phyloP scores from a whole-genome alignment of 2,329 filamentous ascomycete genomes.

The Colletotrichum shisoi region DNA sequence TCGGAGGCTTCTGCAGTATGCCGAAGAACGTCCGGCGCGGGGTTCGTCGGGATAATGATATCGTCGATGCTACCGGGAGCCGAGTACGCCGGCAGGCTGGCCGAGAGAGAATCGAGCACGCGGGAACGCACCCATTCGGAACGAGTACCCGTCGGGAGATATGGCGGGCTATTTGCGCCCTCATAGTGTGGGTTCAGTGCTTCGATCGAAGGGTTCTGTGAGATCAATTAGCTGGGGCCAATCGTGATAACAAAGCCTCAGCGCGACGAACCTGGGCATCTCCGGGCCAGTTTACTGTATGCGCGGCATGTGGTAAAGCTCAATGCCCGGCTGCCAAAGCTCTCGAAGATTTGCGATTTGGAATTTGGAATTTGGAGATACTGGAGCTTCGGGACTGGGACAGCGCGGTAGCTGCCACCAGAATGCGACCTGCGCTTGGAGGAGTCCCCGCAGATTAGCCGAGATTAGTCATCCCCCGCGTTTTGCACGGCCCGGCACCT shows the following conservation, averaged over 20 bases:
- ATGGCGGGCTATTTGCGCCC: conserved; percentile 56
- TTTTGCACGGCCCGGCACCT: background rate
- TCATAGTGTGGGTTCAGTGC: conserved; percentile 49
- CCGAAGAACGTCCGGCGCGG: conserved; percentile 64
- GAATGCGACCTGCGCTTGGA: conserved; percentile 29
- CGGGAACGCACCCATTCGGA: conserved; percentile 47
- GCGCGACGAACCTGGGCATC: conserved; percentile 31
- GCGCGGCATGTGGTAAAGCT: conserved; percentile 35
- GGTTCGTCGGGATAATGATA: conserved; percentile 41
- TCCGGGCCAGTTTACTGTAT: conserved; percentile 18
- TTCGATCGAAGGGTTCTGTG: conserved; percentile 24
- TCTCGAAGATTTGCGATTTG: conserved; percentile 33
- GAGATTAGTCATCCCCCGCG: conserved; percentile 32
- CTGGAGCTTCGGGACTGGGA: conserved; percentile 31
- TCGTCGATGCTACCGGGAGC: conserved; percentile 41
- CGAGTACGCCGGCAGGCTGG: conserved; percentile 42
- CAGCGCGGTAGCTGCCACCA: conserved; percentile 33
- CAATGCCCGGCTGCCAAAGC: conserved; percentile 34
- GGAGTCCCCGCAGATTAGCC: conserved; percentile 26
- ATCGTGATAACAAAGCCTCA: background rate
- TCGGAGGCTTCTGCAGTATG: conserved; percentile 67
- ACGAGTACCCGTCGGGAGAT: conserved; percentile 52
- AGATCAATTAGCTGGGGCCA: background rate
- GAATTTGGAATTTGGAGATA: conserved; percentile 19
- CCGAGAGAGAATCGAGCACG: conserved; percentile 48